A percentile compares a stretch with the other conserved stretches of the same genome.
Conservation (phyloP, 176 grass and related monocot species). For the Olyra latifolia region DNA sequence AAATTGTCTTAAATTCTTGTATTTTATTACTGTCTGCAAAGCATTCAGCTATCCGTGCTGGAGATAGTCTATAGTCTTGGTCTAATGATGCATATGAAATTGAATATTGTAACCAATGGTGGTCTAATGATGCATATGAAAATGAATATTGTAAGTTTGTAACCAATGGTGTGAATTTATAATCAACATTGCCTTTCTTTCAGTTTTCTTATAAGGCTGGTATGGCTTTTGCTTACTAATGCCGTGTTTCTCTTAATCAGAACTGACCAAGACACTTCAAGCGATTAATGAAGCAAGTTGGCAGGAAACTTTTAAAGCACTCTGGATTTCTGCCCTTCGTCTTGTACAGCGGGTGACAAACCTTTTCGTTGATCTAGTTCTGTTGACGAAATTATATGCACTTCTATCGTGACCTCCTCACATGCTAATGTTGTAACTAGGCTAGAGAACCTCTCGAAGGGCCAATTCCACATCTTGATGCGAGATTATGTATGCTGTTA, state of each 20-base stretch:
- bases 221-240: constrained; percentile 15
- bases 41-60: background rate
- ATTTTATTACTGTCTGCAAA: background rate
- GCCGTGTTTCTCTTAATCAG: constrained; percentile 45
- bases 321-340: constrained; percentile 93
- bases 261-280: constrained; percentile 78
- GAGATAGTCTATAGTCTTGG: background rate
- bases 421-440: constrained; percentile 44
- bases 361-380: constrained; percentile 21
- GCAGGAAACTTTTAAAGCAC: constrained; percentile 97
- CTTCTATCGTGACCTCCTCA: constrained; percentile 28
- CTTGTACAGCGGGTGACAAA: constrained; percentile 81
- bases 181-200: background rate
- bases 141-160: background rate
- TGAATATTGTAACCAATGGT: background rate
- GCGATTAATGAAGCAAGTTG: constrained; percentile 87
- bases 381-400: constrained; percentile 18
- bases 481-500: constrained; percentile 83
- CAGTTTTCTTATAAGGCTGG: background rate
- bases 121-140: background rate
- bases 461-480: constrained; percentile 80
- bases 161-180: background rate
- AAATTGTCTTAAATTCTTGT: background rate
- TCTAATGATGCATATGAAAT: background rate
- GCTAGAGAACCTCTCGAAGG: constrained; percentile 86